Evolutionary conservation across 2,329 filamentous ascomycete species (phyloP).

Genomic region (Coniosporium tulheliwenetii): DNA sequence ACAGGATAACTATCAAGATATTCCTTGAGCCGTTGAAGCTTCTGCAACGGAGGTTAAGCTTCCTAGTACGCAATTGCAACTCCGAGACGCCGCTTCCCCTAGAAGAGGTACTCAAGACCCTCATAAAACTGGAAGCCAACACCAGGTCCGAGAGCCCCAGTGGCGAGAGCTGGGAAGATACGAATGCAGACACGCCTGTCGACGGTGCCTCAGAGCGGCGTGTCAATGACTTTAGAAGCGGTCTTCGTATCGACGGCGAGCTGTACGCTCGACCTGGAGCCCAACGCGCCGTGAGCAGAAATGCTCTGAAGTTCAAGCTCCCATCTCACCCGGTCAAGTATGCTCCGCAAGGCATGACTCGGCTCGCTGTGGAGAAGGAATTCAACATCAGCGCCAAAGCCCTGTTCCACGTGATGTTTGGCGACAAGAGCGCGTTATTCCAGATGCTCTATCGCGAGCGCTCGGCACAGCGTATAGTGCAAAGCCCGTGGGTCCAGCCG

Average conservation of each 20-base stretch:
- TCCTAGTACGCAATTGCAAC: conserved; percentile 66
- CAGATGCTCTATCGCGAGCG: conserved; percentile 79
- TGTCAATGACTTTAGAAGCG: conserved; percentile 36
- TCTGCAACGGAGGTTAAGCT: conserved; percentile 70
- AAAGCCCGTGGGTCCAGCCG: conserved; percentile 66
- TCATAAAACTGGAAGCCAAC: conserved; percentile 60
- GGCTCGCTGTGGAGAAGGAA: conserved; percentile 59
- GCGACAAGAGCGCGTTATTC: conserved; percentile 90
- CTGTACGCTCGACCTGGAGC: conserved; percentile 31
- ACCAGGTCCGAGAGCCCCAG: conserved; percentile 49
- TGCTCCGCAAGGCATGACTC: conserved; percentile 66
- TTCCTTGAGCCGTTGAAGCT: conserved; percentile 80
- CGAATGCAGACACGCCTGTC: conserved; percentile 43
- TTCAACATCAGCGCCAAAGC: conserved; percentile 90
- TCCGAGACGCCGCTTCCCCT: conserved; percentile 53
- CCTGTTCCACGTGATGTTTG: conserved; percentile 90
- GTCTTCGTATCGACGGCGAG: conserved; percentile 46
- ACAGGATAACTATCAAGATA: conserved; percentile 73
- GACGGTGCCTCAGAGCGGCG: conserved; percentile 34
- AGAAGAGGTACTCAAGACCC: conserved; percentile 51
- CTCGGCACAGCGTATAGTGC: conserved; percentile 50
- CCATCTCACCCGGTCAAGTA: conserved; percentile 70
- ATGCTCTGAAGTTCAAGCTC: conserved; percentile 60
- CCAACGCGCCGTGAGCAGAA: conserved; percentile 21
- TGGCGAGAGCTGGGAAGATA: conserved; percentile 82